Conservation (phyloP, 306 rosid genomes). For the Acacia melanoxylon region DNA sequence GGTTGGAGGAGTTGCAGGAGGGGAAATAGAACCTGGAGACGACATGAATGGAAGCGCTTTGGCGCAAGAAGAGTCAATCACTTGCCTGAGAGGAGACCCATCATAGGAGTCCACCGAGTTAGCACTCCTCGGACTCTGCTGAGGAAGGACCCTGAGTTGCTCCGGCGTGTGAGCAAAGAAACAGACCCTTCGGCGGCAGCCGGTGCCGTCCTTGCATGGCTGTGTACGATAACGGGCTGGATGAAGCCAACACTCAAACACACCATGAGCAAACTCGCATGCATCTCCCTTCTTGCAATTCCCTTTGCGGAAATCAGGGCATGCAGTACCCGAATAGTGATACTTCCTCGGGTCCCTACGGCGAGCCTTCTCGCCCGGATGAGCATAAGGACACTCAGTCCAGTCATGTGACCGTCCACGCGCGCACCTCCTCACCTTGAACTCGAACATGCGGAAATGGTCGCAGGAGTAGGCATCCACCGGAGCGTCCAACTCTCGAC, state of each 20-base stretch:
- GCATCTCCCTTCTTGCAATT: constrained; percentile 77
- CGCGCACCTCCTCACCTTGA: constrained; percentile 81
- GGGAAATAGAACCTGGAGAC: constrained; percentile 51
- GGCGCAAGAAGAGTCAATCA: constrained; percentile 36
- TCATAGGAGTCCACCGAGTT: constrained; percentile 63
- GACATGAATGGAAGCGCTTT: constrained; percentile 52
- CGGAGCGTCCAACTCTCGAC: constrained; percentile 59
- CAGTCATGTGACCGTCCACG: constrained; percentile 98
- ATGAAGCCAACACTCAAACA: constrained; percentile 98
- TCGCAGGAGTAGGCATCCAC: constrained; percentile 91
- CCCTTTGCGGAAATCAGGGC: constrained; percentile 92
- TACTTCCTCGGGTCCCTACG: constrained; percentile 87
- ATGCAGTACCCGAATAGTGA: constrained; percentile 87
- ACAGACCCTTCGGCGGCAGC: constrained; percentile 79
- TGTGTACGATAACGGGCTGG: constrained; percentile 95
- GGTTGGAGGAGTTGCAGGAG: constrained; percentile 51
- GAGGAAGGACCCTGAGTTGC: constrained; percentile 75
- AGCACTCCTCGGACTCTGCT: constrained; percentile 57
- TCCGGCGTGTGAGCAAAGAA: constrained; percentile 96
- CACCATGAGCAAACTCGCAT: constrained; percentile 94
- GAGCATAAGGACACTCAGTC: constrained; percentile 99
- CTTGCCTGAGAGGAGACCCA: constrained; percentile 65
- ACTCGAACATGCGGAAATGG: constrained; percentile 92
- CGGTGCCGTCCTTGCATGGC: constrained; percentile 93
- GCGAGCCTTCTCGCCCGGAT: constrained; percentile 99